Evolutionary conservation across 306 rosid species (phyloP), one percentile per base, ranked within the genome.

Genomic region (Cicer arietinum): DNA sequence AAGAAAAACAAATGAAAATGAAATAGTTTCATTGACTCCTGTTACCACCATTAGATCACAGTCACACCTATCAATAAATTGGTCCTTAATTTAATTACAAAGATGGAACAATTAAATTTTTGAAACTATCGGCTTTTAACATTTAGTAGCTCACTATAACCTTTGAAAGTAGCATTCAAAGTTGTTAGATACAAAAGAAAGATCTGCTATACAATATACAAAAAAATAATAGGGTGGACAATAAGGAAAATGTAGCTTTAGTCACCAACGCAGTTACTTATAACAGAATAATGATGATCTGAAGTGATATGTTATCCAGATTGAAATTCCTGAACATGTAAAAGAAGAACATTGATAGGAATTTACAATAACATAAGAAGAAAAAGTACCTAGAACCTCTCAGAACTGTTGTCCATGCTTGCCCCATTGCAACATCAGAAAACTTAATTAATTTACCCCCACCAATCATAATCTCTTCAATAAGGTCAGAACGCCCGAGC

Each of bases 391-490:
- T 94, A 22, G 98, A 95, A 17, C 96, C 96, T 80, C 98, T 91
- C 86, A 91, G 75, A 67, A 91, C 93, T 78, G 89, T 90, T 48
- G 97, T 94, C 67, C 96, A 94, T 35, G 98, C 97, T 85, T 91
- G 97, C 76, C 97, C 98, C 91, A 94, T 77, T 82, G 84, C 96
- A 79, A 94, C 95, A 73, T 97, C 98, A 73, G 98, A 94, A 59
- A 94, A 94, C 73, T 90, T 97, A 85, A 94, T 91, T 83, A 94
- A 74, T 84, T 89, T 94, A 85, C 91, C 98, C 82, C 90, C 96
- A 4, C 98, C 98, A 67, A 94, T 94, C 96, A 94, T 95, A 70
- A 95, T 90, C 80, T 95, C 97, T 85, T 95, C 97, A 70, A 95
- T 88, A 71, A 95, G 92, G 77, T 91, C 88, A 76, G 96, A 94